phyloP scores from a whole-genome alignment of 2,329 filamentous ascomycete genomes.

The Daldinia eschscholtzii region DNA sequence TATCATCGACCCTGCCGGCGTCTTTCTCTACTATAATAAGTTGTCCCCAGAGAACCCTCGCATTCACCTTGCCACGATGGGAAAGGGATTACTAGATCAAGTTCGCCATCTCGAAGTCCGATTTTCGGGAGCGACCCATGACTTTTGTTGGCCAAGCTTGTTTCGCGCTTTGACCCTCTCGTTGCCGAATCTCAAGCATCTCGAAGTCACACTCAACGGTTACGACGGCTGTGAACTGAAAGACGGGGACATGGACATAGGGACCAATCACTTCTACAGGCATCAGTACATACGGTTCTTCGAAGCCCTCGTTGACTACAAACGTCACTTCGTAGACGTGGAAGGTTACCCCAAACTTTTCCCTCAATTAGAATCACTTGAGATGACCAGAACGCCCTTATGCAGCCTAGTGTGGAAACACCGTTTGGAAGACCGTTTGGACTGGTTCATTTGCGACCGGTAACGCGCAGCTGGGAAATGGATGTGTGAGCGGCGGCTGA shows the following conservation, averaged over 20 bases:
- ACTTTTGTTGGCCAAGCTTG: too few species aligned
- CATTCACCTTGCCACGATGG: background rate
- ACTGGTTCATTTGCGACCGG: too few species aligned
- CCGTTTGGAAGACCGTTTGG: too few species aligned
- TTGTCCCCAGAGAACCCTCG: background rate
- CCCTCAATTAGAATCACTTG: background rate
- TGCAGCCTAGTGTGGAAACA: too few species aligned
- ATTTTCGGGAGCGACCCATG: background rate
- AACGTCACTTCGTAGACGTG: too few species aligned
- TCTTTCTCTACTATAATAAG: background rate
- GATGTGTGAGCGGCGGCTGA: too few species aligned
- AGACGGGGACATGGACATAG: too few species aligned
- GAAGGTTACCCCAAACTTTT: background rate
- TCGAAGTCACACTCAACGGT: background rate
- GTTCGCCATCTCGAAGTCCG: background rate
- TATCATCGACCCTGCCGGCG: background rate
- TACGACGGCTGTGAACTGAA: background rate
- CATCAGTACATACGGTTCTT: background rate
- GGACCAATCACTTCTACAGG: too few species aligned
- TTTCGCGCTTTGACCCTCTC: background rate
- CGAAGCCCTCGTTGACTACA: background rate
- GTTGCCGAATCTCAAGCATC: background rate
- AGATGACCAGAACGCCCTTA: background rate
- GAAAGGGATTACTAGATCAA: background rate
- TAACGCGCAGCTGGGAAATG: too few species aligned